Evolutionary conservation across 805 yeast genomes (phyloP), one percentile per base, ranked within the genome.

Genomic region (Pichia nanzhaoensis): DNA sequence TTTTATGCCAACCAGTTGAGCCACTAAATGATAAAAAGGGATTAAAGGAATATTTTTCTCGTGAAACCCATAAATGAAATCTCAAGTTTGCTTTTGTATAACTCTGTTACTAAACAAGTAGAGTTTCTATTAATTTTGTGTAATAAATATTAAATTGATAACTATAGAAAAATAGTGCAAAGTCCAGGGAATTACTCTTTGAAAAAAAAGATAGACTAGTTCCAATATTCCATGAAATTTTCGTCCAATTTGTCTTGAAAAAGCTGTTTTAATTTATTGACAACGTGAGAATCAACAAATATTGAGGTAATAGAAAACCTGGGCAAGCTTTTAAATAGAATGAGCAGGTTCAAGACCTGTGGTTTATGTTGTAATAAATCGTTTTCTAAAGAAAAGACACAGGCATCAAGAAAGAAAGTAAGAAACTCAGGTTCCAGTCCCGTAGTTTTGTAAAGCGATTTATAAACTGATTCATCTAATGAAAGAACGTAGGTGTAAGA

Each of bases 391-490:
- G 54, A 50, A 34, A 42, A 32, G 3, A 51, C 38, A 7, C 56
- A 57, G 0, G 82, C 73, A 24, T 72, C 74, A 8, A 78, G 40
- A 45, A 66, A 71, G 47, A 75, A 71, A n/a, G 63, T 64, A 7
- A 79, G 57, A 47, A 74, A 68, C 12, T 69, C 73, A 0, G 71
- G 52, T 33, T 79, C 84, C 1, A 80, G 56, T 1, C 80, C 81
- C 9, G 72, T 66, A 3, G 54, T 44, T 7, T 56, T 52, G 45
- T 74, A 78, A 2, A 72, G 48, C 10, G 54, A 52, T 1, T 48
- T 16, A 34, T 67, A 64, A 1, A 57, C 55, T 0, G 47, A 37
- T 0, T 63, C 38, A 1, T 61, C 48, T 1, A 74, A 32, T 2
- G 47, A 42, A 5, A 75, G 47, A 1, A 74, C 61, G 47, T 68